Conservation (phyloP, 495 filamentous ascomycete species). For the Articulospora tetracladia region DNA sequence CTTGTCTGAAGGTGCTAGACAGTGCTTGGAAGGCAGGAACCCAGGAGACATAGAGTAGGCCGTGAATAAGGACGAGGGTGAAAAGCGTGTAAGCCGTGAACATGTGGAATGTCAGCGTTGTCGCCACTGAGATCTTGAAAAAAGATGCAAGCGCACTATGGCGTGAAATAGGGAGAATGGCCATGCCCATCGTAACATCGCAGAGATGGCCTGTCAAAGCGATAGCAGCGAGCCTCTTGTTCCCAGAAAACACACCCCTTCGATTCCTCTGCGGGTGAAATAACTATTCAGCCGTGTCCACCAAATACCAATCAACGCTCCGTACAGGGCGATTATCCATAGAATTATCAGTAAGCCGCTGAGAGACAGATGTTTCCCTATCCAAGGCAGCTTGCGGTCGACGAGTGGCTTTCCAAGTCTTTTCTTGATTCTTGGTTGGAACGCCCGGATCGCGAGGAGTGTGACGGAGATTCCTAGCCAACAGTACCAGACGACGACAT, state of each 20-base stretch:
- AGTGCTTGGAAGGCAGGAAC: conserved; percentile 18
- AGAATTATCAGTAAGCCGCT: conserved; percentile 23
- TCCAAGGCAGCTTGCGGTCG: conserved; percentile 19
- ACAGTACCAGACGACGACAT: conserved; percentile 31
- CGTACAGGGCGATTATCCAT: conserved; percentile 29
- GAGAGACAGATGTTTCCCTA: conserved; percentile 24
- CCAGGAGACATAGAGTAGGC: conserved; percentile 28
- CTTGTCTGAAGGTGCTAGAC: conserved; percentile 1
- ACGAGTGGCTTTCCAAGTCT: conserved; percentile 17
- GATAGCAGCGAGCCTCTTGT: conserved; percentile 25
- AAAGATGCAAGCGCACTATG: conserved; percentile 32
- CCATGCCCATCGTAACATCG: conserved; percentile 34
- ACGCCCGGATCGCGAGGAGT: conserved; percentile 27
- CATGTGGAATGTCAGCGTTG: conserved; percentile 29
- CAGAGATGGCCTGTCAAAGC: conserved; percentile 29
- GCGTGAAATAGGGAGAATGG: conserved; percentile 27
- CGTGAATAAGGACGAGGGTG: conserved; percentile 26
- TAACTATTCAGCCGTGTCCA: conserved; percentile 27
- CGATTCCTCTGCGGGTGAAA: conserved; percentile 18
- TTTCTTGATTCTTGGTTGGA: conserved; percentile 26
- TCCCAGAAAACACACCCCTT: conserved; percentile 20
- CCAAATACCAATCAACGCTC: conserved; percentile 27
- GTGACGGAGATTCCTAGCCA: conserved; percentile 30
- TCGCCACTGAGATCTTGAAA: conserved; percentile 29
- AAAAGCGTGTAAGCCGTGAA: conserved; percentile 30